Evolutionary conservation across 2,329 filamentous ascomycete species (phyloP).

Genomic region (Epichloe baconii): DNA sequence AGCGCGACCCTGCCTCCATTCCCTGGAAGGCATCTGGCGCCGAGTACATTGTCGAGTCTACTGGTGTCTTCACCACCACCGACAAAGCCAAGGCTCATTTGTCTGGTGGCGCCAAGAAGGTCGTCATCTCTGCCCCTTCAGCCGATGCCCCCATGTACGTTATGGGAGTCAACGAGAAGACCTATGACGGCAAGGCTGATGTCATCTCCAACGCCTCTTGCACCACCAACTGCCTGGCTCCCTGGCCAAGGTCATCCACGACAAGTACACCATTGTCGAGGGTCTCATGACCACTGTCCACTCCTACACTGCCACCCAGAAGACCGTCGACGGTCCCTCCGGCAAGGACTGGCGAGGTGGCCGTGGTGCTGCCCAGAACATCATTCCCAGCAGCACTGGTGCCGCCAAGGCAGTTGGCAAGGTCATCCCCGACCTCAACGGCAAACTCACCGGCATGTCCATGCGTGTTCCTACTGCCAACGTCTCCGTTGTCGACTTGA

Average conservation of each 20-base stretch:
- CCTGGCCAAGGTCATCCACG: conserved; percentile 99
- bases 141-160: conserved; percentile 99
- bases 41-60: conserved; percentile 93
- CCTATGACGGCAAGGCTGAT: conserved; percentile 78
- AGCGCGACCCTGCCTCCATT: conserved; percentile 81
- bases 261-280: conserved; percentile 95
- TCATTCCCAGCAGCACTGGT: conserved; percentile 98
- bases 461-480: conserved; percentile 98
- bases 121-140: conserved; percentile 82
- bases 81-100: conserved; percentile 93
- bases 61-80: conserved; percentile 96
- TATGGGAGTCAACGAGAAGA: conserved; percentile 96
- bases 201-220: conserved; percentile 99
- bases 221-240: conserved; percentile 99
- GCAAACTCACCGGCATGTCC: conserved; percentile 99
- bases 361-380: conserved; percentile 97
- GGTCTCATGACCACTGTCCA: conserved; percentile 99
- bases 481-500: conserved; percentile 98
- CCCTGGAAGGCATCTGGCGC: conserved; percentile 81
- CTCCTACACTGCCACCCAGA: conserved; percentile 99
- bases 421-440: conserved; percentile 95
- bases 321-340: conserved; percentile 97
- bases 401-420: conserved; percentile 99
- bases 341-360: conserved; percentile 99
- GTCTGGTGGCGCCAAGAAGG: conserved; percentile 96